Percentiles rank a stretch among this genome's conserved stretches.
Evolutionary conservation across 2,329 filamentous ascomycete species (phyloP).

Genomic region (Trichoderma pleuroti): DNA sequence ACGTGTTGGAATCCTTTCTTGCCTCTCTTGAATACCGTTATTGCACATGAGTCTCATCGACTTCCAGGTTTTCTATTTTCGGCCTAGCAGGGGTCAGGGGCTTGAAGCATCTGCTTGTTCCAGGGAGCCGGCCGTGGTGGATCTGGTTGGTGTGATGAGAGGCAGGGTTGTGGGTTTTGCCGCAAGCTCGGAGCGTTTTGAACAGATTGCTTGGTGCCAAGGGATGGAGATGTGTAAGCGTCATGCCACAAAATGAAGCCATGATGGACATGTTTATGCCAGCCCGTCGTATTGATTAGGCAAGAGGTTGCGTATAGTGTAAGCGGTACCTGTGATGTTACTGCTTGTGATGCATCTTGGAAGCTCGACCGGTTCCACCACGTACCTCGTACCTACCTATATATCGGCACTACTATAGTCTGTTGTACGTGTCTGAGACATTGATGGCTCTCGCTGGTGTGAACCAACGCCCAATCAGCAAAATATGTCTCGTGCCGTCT

Average conservation of each 20-base stretch:
- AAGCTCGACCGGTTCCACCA: not conserved
- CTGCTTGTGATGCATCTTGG: not conserved
- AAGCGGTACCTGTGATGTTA: not conserved
- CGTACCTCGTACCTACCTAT: not conserved
- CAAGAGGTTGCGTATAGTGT: not conserved
- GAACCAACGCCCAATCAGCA: not conserved
- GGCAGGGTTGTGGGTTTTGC: not conserved
- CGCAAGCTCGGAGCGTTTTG: not conserved
- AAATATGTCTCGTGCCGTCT: not conserved
- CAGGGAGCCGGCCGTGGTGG: not conserved
- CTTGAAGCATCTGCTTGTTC: slow-evolving; percentile 6
- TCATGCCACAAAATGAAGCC: not conserved
- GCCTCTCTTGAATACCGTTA: not conserved
- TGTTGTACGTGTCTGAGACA: not conserved
- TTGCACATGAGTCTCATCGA: not conserved
- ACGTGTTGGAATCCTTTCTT: not conserved
- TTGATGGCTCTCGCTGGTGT: not conserved
- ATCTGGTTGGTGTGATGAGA: slow-evolving; percentile 6
- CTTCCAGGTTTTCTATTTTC: not conserved
- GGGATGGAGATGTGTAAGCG: not conserved
- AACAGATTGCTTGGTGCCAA: not conserved
- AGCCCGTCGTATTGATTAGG: not conserved
- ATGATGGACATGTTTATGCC: not conserved
- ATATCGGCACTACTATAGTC: not conserved
- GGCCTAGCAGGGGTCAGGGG: not conserved